Evolutionary conservation across 2,329 filamentous ascomycete species (phyloP).

Genomic region (Domatiomyces catenatus): DNA sequence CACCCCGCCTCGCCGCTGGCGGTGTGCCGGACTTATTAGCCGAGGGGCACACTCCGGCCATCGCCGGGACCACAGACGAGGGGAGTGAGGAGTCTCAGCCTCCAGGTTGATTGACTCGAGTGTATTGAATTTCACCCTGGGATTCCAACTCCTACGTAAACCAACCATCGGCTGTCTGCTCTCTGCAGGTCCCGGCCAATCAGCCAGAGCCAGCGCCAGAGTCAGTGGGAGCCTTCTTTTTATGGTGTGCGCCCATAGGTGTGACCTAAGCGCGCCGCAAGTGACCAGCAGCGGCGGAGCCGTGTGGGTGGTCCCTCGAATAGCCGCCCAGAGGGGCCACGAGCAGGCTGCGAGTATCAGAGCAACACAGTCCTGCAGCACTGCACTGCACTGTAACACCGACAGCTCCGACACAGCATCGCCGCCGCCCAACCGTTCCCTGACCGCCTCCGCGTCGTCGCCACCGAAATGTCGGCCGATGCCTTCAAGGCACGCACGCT

Average conservation of each 20-base stretch:
- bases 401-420: neutral
- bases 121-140: no score
- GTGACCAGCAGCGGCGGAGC: neutral
- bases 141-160: neutral
- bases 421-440: neutral
- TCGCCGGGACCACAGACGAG: neutral
- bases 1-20: neutral
- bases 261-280: neutral
- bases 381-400: neutral
- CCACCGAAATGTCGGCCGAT: conserved; percentile 37
- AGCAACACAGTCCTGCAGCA: neutral
- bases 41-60: neutral
- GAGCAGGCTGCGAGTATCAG: neutral
- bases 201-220: neutral
- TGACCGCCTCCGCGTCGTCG: neutral
- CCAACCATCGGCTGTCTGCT: neutral
- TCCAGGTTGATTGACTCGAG: no score
- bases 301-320: neutral
- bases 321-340: neutral
- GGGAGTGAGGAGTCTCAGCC: no score
- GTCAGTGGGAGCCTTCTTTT: neutral
- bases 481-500: conserved; percentile 57
- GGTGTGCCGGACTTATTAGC: neutral
- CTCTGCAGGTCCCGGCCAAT: neutral
- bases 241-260: neutral